phyloP scores from a whole-genome alignment of 805 yeast genomes.

The Wickerhamomyces pijperi region DNA sequence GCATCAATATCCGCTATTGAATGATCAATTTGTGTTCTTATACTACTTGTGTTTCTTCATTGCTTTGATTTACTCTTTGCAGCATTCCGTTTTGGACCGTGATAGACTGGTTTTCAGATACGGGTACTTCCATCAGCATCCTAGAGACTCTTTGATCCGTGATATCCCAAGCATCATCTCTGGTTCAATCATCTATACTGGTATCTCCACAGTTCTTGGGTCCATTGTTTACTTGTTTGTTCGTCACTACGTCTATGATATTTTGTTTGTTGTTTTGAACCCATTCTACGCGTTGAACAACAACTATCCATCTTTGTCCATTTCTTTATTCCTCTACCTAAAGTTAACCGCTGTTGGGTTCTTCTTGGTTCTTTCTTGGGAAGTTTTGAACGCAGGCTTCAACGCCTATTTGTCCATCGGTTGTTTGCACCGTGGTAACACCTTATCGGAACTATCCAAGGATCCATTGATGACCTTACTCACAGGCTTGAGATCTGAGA shows the following conservation, averaged over 20 bases:
- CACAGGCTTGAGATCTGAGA: conserved; percentile 47
- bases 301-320: conserved; percentile 27
- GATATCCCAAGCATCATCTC: conserved; percentile 24
- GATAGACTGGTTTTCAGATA: conserved; percentile 38
- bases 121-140: conserved; percentile 26
- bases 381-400: conserved; percentile 43
- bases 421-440: conserved; percentile 54
- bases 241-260: conserved; percentile 32
- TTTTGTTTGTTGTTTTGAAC: conserved; percentile 21
- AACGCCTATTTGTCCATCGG: conserved; percentile 63
- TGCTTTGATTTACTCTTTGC: conserved; percentile 35
- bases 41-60: conserved; percentile 33
- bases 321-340: conserved; percentile 22
- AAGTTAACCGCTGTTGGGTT: conserved; percentile 24
- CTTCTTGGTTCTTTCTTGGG: conserved; percentile 35
- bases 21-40: conserved; percentile 34
- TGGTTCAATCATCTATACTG: conserved; percentile 25
- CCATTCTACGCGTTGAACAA: conserved; percentile 26
- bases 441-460: conserved; percentile 46
- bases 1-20: conserved; percentile 29
- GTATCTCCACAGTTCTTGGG: conserved; percentile 18
- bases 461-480: conserved; percentile 55
- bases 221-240: conserved; percentile 31
- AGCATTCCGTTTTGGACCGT: conserved; percentile 41
- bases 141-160: conserved; percentile 21